A percentile compares a stretch with the other conserved stretches of the same genome.
phyloP scores from a whole-genome alignment of 106 monocot species.

The Acorus gramineus region DNA sequence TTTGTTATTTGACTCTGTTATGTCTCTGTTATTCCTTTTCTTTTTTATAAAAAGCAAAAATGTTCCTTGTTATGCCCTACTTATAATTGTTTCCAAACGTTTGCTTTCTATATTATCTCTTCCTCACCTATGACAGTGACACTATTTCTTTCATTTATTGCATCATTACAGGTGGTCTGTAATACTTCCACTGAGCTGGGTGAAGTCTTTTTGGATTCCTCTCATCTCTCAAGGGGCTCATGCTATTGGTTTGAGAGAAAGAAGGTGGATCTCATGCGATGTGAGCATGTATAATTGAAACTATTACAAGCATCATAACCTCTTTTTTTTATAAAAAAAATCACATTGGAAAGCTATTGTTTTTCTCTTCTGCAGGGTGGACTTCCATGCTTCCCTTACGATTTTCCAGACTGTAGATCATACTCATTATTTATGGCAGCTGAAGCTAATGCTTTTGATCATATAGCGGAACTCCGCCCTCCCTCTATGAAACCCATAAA shows the following conservation, averaged over 20 bases:
- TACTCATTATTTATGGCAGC: conserved; percentile 46
- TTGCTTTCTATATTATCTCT: no score
- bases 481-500: conserved; percentile 36
- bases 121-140: no score
- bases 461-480: conserved; percentile 42
- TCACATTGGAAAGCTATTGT: not conserved
- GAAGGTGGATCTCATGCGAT: conserved; percentile 73
- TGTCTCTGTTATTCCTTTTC: no score
- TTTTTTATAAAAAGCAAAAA: no score
- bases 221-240: conserved; percentile 47
- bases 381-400: conserved; percentile 69
- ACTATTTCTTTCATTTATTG: not conserved
- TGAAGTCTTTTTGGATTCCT: conserved; percentile 71
- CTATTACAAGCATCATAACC: not conserved
- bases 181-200: conserved; percentile 82
- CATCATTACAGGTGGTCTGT: conserved; percentile 71
- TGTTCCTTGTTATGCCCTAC: no score
- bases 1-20: no score
- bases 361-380: conserved; percentile 38
- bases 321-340: no score
- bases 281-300: conserved; percentile 28
- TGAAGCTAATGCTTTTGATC: conserved; percentile 34
- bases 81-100: no score
- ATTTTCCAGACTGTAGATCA: conserved; percentile 82
- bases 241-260: conserved; percentile 88